phyloP scores from a whole-genome alignment of 1,139 yeast species.

The Pichia sp. region DNA sequence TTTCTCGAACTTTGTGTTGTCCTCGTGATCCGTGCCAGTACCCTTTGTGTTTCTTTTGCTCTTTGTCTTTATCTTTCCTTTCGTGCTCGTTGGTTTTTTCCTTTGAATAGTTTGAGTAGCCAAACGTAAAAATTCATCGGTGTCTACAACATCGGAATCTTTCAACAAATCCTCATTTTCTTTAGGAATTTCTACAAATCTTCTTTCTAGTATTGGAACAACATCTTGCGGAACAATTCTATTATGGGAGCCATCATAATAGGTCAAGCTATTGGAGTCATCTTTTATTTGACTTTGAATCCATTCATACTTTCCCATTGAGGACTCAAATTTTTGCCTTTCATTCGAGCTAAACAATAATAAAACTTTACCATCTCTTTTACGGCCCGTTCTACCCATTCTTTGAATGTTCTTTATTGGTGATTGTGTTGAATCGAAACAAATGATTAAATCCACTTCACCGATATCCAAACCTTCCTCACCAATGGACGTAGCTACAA shows the following conservation, averaged over 20 bases:
- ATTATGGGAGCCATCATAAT: slow-evolving; percentile 37
- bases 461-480: slow-evolving; percentile 99
- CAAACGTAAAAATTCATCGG: slow-evolving; percentile 63
- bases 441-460: slow-evolving; percentile 88
- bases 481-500: slow-evolving; percentile 96
- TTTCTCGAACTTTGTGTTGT: slow-evolving; percentile 33
- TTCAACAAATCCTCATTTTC: slow-evolving; percentile 46
- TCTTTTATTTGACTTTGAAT: slow-evolving; percentile 52
- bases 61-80: slow-evolving; percentile 2
- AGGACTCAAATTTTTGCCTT: slow-evolving; percentile 70
- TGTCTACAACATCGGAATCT: slow-evolving; percentile 41
- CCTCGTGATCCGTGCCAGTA: slow-evolving; percentile 20
- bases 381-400: slow-evolving; percentile 98
- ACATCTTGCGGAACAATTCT: slow-evolving; percentile 60
- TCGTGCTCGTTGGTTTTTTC: slow-evolving; percentile 19
- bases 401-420: slow-evolving; percentile 93
- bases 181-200: slow-evolving; percentile 60
- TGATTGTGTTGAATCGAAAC: slow-evolving; percentile 89
- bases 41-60: slow-evolving; percentile 5
- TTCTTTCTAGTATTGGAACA: slow-evolving; percentile 53
- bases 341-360: slow-evolving; percentile 77
- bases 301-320: slow-evolving; percentile 78
- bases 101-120: slow-evolving; percentile 42
- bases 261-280: slow-evolving; percentile 35
- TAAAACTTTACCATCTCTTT: slow-evolving; percentile 81